Evolutionary conservation across 1,284 basidiomycete species (phyloP), one percentile per base, ranked within the genome.

Genomic region (Macrocystidia cucumis): DNA sequence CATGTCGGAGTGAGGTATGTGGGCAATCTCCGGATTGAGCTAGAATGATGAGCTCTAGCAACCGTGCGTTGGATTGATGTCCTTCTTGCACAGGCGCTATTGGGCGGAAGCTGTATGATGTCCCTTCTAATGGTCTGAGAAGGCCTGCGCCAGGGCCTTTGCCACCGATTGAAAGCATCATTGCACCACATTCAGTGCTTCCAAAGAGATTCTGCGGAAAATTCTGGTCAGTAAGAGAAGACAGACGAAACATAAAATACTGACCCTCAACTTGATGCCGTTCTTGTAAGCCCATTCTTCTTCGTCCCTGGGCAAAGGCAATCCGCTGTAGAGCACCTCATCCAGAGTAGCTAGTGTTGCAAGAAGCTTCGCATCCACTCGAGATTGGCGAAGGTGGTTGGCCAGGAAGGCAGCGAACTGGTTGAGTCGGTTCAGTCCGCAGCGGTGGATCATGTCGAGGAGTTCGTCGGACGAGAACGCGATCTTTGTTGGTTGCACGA

Each of bases 351-450:
- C 58, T 31, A 87, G 62, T 30, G 72, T 56, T 6, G 63, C 61
- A 36, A 84, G 63, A 21, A 86, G 60, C 47, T 75, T 77, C 39
- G 77, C 65, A 47, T 83, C 63, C 31, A 62, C 56, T 32, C 73
- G 75, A 19, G 84, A 68, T 41, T 69, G 67, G 32, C 69, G 69
- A 41, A 87, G 56, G 46, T 84, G 76, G 36, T 55, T 63, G 20
- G 70, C 63, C 35, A 86, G 67, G 61, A 78, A 81, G 3, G 78
- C 66, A 4, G 74, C 66, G 48, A 85, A 87, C 48, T 79, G 76
- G 49, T 76, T 78, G 6, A 87, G 57, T 38, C 78, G 76, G 44
- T 81, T 85, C 22, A 87, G 68, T 7, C 69, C 65, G 46, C 79
- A 81, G 32, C 63, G 63, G 32, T 61, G 57, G 42, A 86, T 69